Evolutionary conservation across 192 early-diverging fungal genomes (phyloP).

Genomic region (Spizellomyces sp.): DNA sequence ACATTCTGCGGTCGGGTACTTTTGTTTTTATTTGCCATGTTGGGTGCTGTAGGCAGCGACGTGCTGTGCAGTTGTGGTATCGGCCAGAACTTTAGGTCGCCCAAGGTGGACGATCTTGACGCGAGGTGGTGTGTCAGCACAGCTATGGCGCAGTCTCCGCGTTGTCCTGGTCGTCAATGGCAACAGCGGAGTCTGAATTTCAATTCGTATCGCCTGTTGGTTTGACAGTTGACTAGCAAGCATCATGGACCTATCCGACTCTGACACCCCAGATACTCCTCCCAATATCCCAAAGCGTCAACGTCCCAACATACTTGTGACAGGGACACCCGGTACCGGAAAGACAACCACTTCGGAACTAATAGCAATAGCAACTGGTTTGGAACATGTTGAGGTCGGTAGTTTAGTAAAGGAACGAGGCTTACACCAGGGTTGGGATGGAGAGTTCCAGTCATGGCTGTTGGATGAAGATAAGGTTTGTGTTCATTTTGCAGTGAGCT

Average conservation of each 20-base stretch:
- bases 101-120: too few relatives aligned
- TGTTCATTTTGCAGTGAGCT: conserved; percentile 50
- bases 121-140: too few relatives aligned
- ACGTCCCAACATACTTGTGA: conserved; percentile 47
- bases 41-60: too few relatives aligned
- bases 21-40: too few relatives aligned
- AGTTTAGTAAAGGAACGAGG: conserved; percentile 80
- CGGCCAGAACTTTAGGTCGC: too few relatives aligned
- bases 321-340: conserved; percentile 50
- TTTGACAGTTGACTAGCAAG: too few relatives aligned
- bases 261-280: background rate
- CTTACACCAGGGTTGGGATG: conserved; percentile 85
- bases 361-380: conserved; percentile 70
- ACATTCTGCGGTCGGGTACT: background rate
- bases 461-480: conserved; percentile 78
- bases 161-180: too few relatives aligned
- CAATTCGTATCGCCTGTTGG: too few relatives aligned
- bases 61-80: too few relatives aligned
- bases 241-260: conserved; percentile 10
- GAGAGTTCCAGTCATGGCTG: conserved; percentile 85
- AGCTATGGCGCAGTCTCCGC: too few relatives aligned
- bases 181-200: too few relatives aligned
- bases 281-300: conserved; percentile 9
- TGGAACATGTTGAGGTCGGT: conserved; percentile 84
- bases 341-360: conserved; percentile 70